Evolutionary conservation across 495 filamentous ascomycete species (phyloP).

Genomic region (Hypoxylon rickii): DNA sequence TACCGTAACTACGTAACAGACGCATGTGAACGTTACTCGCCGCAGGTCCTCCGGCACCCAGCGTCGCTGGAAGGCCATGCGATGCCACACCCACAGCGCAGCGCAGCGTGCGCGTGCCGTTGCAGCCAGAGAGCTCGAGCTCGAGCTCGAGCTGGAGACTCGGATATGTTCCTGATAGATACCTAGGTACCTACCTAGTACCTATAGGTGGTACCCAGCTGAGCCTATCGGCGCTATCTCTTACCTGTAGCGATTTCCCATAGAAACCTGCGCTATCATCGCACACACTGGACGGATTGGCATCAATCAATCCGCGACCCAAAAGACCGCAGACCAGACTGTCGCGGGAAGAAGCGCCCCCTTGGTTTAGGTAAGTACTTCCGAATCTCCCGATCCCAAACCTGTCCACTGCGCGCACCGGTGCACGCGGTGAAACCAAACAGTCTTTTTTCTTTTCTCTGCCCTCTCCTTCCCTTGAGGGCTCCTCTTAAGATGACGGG

Average conservation of each 20-base stretch:
- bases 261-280: too few species aligned
- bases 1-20: too few species aligned
- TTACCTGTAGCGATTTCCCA: too few species aligned
- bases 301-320: too few species aligned
- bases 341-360: too few species aligned
- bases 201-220: neutral
- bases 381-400: slow-evolving; percentile 20
- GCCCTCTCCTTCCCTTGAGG: neutral
- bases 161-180: slow-evolving; percentile 15
- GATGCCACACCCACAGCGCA: too few species aligned
- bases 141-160: slow-evolving; percentile 5
- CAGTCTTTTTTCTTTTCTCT: neutral
- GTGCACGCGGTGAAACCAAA: slow-evolving; percentile 31
- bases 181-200: neutral
- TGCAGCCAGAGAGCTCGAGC: slow-evolving; percentile 15
- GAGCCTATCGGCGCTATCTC: too few species aligned
- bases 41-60: slow-evolving; percentile 20
- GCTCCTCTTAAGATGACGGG: too few species aligned
- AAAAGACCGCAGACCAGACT: too few species aligned
- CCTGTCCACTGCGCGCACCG: slow-evolving; percentile 17
- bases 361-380: slow-evolving; percentile 33
- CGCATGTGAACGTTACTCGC: slow-evolving; percentile 30
- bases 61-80: slow-evolving; percentile 20
- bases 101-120: too few species aligned
- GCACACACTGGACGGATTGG: too few species aligned